A percentile compares a stretch with the other conserved stretches of the same genome.
phyloP scores from a whole-genome alignment of 257 asterid species.

The Solanum neorickii region DNA sequence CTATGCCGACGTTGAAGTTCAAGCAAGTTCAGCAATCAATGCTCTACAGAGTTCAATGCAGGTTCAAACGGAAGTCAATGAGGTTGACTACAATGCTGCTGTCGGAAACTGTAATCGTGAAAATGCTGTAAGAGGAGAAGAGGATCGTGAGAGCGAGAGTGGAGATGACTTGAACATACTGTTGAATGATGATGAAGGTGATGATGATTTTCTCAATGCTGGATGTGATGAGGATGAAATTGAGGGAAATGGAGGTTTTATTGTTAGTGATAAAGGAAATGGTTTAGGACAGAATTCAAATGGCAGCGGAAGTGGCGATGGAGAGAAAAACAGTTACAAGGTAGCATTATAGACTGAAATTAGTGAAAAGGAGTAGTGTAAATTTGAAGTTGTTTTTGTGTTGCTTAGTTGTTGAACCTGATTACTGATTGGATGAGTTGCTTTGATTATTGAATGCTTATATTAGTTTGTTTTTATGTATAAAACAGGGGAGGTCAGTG shows the following conservation, averaged over 20 bases:
- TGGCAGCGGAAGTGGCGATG: neutral
- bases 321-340: conserved; percentile 5
- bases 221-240: neutral
- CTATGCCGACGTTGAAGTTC: conserved; percentile 50
- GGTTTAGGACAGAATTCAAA: neutral
- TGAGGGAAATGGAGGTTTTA: neutral
- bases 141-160: neutral
- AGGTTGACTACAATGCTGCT: neutral
- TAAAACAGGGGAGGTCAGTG: neutral
- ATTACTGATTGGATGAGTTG: neutral
- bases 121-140: conserved; percentile 5
- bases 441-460: neutral
- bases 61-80: neutral
- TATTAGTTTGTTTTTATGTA: neutral
- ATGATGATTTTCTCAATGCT: neutral
- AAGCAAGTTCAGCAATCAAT: conserved; percentile 39
- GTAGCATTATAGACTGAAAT: neutral
- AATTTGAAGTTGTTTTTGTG: neutral
- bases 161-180: conserved; percentile 29
- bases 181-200: conserved; percentile 17
- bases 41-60: conserved; percentile 13
- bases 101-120: neutral
- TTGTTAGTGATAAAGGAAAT: neutral
- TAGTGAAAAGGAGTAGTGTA: neutral
- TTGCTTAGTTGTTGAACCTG: neutral